Evolutionary conservation across 371 early-diverging fungal species (phyloP).

Genomic region (Sanchytrium tribonematis): DNA sequence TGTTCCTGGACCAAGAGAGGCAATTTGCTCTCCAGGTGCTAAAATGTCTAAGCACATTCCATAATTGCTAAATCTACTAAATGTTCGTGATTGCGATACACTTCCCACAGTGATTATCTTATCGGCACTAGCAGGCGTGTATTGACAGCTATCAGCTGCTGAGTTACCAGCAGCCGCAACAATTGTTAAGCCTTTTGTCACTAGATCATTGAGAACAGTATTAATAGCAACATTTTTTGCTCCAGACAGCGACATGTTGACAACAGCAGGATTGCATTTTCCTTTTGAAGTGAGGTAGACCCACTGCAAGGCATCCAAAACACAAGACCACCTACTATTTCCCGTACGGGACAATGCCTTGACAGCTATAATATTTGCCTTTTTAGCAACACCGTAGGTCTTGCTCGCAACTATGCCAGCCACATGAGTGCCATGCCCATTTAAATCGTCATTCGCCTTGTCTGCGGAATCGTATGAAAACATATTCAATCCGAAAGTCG

Average conservation of each 20-base stretch:
- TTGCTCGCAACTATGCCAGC: constrained; percentile 14
- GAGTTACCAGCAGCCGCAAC: constrained; percentile 19
- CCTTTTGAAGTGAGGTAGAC: constrained; percentile 11
- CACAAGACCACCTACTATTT: constrained; percentile 10
- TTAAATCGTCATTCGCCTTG: constrained; percentile 9
- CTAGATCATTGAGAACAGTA: constrained; percentile 1
- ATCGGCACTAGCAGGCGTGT: constrained; percentile 15
- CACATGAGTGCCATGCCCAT: constrained; percentile 21
- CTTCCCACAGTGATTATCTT: constrained; percentile 14
- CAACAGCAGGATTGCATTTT: constrained; percentile 8
- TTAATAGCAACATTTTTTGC: neutral
- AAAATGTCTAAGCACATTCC: constrained; percentile 18
- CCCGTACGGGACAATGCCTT: constrained; percentile 15
- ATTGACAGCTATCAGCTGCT: constrained; percentile 13
- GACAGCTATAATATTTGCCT: constrained; percentile 12
- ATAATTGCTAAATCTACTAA: constrained; percentile 15
- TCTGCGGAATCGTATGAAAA: neutral
- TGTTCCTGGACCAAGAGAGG: neutral
- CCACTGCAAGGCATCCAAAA: constrained; percentile 14
- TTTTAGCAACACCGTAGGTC: constrained; percentile 13
- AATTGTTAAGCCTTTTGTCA: constrained; percentile 9
- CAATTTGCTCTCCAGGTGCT: constrained; percentile 17
- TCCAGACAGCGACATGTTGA: constrained; percentile 8
- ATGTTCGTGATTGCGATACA: constrained; percentile 3
- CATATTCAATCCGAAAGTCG: constrained; percentile 27